A percentile compares a stretch with the other conserved stretches of the same genome.
These are phyloP conservation scores for Scopulariopsis brevicaulis DNA, from an alignment of 2,329 filamentous ascomycete species.

Conservation along the genomic window DNA sequence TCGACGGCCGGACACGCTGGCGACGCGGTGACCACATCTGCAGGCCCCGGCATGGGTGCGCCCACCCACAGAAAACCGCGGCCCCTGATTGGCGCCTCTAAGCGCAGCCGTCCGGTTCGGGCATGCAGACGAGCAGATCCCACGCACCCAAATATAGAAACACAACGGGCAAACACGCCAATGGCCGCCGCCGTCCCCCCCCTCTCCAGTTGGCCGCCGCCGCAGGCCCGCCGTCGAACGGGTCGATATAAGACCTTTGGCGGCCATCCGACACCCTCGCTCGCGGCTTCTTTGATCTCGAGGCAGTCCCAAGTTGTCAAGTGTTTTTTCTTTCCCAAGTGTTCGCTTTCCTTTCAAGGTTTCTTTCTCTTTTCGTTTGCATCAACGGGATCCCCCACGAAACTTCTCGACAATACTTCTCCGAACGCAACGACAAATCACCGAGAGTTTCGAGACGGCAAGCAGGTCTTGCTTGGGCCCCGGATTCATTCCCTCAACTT, in stretches of 20 bases:
- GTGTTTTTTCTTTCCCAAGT: neutral
- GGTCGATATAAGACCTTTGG: constrained; percentile 6
- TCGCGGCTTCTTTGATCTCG: neutral
- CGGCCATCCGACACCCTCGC: constrained; percentile 2
- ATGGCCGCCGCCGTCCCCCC: neutral
- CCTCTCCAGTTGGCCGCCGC: neutral
- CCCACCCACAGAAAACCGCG: neutral
- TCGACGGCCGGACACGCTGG: too few relatives aligned
- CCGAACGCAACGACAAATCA: neutral
- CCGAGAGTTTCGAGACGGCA: neutral
- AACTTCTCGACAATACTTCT: neutral
- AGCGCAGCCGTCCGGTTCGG: neutral
- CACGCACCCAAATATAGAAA: constrained; percentile 4
- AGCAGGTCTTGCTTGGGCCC: constrained; percentile 2
- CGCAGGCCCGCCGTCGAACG: neutral
- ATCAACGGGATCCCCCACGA: neutral
- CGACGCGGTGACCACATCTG: neutral
- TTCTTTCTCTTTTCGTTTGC: neutral
- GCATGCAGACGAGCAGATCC: constrained; percentile 1
- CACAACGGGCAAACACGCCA: neutral
- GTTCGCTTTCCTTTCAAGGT: neutral
- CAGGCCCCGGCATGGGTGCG: constrained; percentile 4
- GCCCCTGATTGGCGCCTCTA: constrained; percentile 2
- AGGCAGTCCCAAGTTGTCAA: constrained; percentile 4
- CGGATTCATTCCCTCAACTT: neutral